Percentiles rank a stretch among this genome's conserved stretches.
phyloP scores from a whole-genome alignment of 108 stramenopile genomes.

The Discostella stelligeroides region DNA sequence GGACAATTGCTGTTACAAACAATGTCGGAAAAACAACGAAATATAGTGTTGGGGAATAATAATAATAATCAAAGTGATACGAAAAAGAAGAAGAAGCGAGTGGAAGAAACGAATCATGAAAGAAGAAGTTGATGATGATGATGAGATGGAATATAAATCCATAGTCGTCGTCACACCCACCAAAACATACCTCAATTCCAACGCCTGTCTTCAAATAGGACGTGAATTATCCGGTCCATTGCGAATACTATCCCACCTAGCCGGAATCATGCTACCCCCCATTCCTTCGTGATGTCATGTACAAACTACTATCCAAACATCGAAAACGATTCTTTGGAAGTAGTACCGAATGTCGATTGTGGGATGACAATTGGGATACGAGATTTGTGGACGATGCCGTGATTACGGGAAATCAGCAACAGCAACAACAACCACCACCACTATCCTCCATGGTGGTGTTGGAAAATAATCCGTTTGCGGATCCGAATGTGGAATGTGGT shows the following conservation, averaged over 20 bases:
- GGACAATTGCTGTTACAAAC: slow-evolving; percentile 31
- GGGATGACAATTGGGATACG: slow-evolving; percentile 56
- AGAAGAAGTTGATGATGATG: neutral
- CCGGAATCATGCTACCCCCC: slow-evolving; percentile 42
- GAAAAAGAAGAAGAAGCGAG: neutral
- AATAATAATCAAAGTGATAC: no score
- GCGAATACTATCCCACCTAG: slow-evolving; percentile 39
- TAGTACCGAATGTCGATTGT: slow-evolving; percentile 63
- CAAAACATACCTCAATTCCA: slow-evolving; percentile 27
- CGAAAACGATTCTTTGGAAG: slow-evolving; percentile 58
- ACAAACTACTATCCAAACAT: slow-evolving; percentile 57
- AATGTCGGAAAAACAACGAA: slow-evolving; percentile 4
- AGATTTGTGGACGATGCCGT: slow-evolving; percentile 50
- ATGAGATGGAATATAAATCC: slow-evolving; percentile 36
- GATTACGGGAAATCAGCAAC: slow-evolving; percentile 19
- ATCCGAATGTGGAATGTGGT: slow-evolving; percentile 26
- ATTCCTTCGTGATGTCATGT: slow-evolving; percentile 59
- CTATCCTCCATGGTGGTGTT: neutral
- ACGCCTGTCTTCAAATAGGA: slow-evolving; percentile 42
- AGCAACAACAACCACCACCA: neutral
- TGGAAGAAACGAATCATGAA: neutral
- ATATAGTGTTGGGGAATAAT: slow-evolving; percentile 5
- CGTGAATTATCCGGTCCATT: slow-evolving; percentile 45
- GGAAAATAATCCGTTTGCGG: slow-evolving; percentile 36
- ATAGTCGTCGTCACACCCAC: slow-evolving; percentile 32